Evolutionary conservation across 164 flowering plant genomes (phyloP).

Genomic region (Vitis riparia): DNA sequence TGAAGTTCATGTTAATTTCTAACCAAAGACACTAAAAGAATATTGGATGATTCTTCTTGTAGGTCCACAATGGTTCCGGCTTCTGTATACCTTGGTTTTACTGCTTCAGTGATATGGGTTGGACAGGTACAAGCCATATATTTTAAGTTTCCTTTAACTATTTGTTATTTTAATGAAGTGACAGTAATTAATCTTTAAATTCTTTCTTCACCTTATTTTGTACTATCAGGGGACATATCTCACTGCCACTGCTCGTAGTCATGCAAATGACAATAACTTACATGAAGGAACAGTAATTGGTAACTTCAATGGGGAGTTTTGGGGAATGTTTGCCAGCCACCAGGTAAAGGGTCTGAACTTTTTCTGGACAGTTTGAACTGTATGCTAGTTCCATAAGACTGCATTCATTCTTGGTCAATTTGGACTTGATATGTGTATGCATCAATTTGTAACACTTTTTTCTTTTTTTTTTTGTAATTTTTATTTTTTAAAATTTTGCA

Average conservation of each 20-base stretch:
- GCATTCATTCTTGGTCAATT: background rate
- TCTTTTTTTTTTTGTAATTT: background rate
- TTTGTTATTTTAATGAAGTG: background rate
- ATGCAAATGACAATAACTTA: slow-evolving; percentile 58
- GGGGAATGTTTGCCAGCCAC: slow-evolving; percentile 84
- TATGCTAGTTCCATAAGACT: background rate
- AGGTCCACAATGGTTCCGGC: slow-evolving; percentile 97
- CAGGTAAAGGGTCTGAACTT: slow-evolving; percentile 53
- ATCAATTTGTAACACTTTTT: background rate
- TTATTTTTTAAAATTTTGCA: slow-evolving; percentile 32
- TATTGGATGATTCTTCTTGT: slow-evolving; percentile 4
- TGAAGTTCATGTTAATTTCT: too few relatives aligned
- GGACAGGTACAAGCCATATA: slow-evolving; percentile 57
- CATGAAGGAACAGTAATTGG: slow-evolving; percentile 92
- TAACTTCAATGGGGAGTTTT: slow-evolving; percentile 88
- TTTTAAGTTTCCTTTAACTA: background rate
- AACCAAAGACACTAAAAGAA: too few relatives aligned
- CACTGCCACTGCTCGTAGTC: slow-evolving; percentile 77
- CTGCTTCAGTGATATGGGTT: slow-evolving; percentile 97
- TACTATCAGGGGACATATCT: slow-evolving; percentile 83
- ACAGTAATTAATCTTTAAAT: background rate
- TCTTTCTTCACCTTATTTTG: slow-evolving; percentile 6
- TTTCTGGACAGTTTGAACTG: background rate
- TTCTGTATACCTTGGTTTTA: slow-evolving; percentile 84
- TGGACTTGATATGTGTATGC: background rate